Conservation (phyloP, 2,329 filamentous ascomycete species). For the Colletotrichum phormii region DNA sequence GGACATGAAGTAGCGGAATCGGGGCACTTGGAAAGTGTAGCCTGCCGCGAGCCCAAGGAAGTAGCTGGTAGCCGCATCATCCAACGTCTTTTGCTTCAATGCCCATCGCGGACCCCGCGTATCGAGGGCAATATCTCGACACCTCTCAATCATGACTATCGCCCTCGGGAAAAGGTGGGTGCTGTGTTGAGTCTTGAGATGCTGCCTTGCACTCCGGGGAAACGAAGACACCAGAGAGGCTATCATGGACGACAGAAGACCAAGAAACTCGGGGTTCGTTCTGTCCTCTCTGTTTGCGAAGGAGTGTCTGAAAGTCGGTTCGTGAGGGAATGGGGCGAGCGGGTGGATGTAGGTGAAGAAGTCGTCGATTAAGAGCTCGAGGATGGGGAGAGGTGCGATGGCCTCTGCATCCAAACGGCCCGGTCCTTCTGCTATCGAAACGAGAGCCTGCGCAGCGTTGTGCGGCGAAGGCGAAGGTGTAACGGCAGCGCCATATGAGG, state of each 20-base stretch:
- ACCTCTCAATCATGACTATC: conserved; percentile 76
- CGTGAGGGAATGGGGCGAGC: conserved; percentile 81
- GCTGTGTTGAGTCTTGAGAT: conserved; percentile 75
- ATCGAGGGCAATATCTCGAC: conserved; percentile 75
- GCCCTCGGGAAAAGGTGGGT: conserved; percentile 76
- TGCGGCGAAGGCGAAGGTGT: conserved; percentile 54
- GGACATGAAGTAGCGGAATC: conserved; percentile 77
- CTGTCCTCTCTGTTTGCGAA: conserved; percentile 76
- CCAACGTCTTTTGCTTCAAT: conserved; percentile 60
- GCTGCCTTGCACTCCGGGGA: conserved; percentile 75
- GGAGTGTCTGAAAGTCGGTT: conserved; percentile 79
- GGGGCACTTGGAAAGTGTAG: conserved; percentile 76
- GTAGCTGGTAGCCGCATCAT: conserved; percentile 78
- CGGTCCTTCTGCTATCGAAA: conserved; percentile 55
- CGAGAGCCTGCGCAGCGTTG: conserved; percentile 60
- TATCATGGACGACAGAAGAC: conserved; percentile 80
- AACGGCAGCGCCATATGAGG: conserved; percentile 32
- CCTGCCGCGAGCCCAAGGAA: conserved; percentile 75
- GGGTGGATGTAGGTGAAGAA: conserved; percentile 88
- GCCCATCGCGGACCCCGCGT: conserved; percentile 70
- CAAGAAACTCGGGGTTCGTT: conserved; percentile 74
- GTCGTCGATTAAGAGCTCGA: conserved; percentile 80
- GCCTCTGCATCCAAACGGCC: conserved; percentile 70
- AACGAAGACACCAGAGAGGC: conserved; percentile 80
- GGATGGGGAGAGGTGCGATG: conserved; percentile 76